These are phyloP conservation scores for Nigrospora osmanthi DNA, from an alignment of 2,329 filamentous ascomycete genomes.

Conservation along the genomic window DNA sequence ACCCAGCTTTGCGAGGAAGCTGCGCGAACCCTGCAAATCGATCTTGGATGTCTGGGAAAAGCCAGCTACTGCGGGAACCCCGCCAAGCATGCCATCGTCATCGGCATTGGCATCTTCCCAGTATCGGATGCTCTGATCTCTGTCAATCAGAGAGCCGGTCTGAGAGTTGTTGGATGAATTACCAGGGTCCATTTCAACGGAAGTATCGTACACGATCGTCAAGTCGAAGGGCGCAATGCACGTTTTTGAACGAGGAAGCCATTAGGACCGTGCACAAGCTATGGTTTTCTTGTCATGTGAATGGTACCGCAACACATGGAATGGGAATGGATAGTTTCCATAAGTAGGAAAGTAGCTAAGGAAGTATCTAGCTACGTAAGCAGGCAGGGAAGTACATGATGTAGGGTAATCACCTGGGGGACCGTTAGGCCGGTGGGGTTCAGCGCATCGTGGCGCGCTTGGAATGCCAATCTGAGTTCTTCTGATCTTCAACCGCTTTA, in stretches of 20 bases:
- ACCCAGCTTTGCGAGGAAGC: slow-evolving; percentile 63
- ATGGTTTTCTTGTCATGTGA: too few species aligned
- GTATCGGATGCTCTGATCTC: slow-evolving; percentile 21
- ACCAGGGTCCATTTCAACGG: background rate
- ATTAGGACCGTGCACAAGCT: too few species aligned
- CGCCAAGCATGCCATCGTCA: slow-evolving; percentile 72
- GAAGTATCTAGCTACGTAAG: too few species aligned
- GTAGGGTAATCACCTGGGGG: too few species aligned
- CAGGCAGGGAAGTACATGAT: too few species aligned
- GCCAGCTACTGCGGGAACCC: slow-evolving; percentile 23
- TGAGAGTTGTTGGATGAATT: background rate
- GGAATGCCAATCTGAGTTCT: too few species aligned
- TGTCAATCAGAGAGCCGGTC: background rate
- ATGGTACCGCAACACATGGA: too few species aligned
- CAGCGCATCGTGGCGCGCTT: too few species aligned
- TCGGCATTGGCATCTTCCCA: slow-evolving; percentile 38
- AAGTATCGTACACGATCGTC: background rate
- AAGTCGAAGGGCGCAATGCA: background rate
- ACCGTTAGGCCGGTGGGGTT: too few species aligned
- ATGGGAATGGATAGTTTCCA: too few species aligned
- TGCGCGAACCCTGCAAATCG: slow-evolving; percentile 63
- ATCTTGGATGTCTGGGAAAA: slow-evolving; percentile 55
- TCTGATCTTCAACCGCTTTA: too few species aligned
- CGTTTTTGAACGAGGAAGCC: background rate
- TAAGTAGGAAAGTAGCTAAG: too few species aligned